These are phyloP conservation scores for Eutrema salsugineum DNA, from an alignment of 441 rosid species.

Conservation along the genomic window DNA sequence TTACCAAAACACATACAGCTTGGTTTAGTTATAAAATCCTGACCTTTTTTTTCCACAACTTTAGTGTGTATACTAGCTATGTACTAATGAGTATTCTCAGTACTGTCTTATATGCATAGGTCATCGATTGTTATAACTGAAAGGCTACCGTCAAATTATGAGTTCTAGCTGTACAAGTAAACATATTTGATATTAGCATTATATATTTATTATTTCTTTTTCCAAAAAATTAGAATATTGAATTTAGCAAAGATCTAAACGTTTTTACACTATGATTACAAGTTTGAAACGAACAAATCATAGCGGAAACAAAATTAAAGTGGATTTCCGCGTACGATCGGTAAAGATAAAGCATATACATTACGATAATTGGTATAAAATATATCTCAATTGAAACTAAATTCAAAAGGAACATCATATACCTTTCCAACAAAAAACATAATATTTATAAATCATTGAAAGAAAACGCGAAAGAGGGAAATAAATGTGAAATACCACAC, in stretches of 20 bases:
- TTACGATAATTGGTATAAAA: not conserved
- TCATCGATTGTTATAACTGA: not conserved
- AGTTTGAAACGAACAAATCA: constrained; percentile 26
- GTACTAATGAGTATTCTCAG: too few species aligned
- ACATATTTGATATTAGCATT: not conserved
- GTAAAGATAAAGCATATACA: constrained; percentile 12
- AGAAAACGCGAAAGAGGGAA: not conserved
- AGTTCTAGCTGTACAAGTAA: not conserved
- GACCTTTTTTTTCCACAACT: too few species aligned
- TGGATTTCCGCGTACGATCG: constrained; percentile 16
- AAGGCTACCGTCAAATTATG: not conserved
- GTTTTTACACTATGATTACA: constrained; percentile 16
- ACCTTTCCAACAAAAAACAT: not conserved
- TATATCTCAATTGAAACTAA: not conserved
- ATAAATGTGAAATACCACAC: constrained; percentile 11
- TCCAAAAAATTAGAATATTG: constrained; percentile 1
- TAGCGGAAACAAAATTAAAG: constrained; percentile 9
- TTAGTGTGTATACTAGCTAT: too few species aligned
- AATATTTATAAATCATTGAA: not conserved
- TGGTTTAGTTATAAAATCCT: too few species aligned
- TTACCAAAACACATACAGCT: too few species aligned
- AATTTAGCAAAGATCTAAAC: constrained; percentile 1
- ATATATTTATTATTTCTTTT: not conserved
- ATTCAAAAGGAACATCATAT: not conserved
- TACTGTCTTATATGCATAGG: not conserved